Evolutionary conservation across 768 basidiomycete genomes (phyloP).

Genomic region (Mycena alexandri): DNA sequence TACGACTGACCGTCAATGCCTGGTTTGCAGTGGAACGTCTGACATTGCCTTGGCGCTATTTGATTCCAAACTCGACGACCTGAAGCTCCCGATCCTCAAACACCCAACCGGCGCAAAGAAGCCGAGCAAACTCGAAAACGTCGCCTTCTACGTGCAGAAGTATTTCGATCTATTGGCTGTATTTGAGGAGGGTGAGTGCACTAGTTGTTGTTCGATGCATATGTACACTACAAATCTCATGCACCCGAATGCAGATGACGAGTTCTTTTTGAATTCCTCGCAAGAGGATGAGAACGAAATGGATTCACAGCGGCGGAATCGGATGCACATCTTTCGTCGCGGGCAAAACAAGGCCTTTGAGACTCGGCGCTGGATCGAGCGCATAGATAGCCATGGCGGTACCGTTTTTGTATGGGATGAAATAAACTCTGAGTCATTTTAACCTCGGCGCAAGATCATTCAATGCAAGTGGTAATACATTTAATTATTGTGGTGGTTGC

Average conservation of each 20-base stretch:
- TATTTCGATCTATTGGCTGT: slow-evolving; percentile 68
- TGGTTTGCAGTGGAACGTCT: slow-evolving; percentile 14
- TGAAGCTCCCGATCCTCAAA: slow-evolving; percentile 63
- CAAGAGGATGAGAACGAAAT: slow-evolving; percentile 34
- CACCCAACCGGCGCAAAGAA: slow-evolving; percentile 39
- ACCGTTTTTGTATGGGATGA: slow-evolving; percentile 22
- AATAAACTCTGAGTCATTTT: too few species aligned
- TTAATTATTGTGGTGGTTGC: slow-evolving; percentile 23
- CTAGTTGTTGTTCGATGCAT: too few species aligned
- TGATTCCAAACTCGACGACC: slow-evolving; percentile 66
- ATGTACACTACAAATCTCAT: too few species aligned
- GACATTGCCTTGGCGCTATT: slow-evolving; percentile 63
- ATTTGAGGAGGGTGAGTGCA: slow-evolving; percentile 62
- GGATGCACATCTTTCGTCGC: slow-evolving; percentile 24
- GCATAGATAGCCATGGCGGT: slow-evolving; percentile 13
- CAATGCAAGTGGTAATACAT: slow-evolving; percentile 29
- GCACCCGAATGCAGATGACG: slow-evolving; percentile 12
- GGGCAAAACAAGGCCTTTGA: slow-evolving; percentile 6
- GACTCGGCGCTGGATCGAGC: slow-evolving; percentile 27
- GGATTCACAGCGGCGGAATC: slow-evolving; percentile 23
- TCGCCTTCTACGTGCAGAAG: slow-evolving; percentile 58
- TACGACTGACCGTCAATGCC: background rate
- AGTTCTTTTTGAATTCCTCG: slow-evolving; percentile 30
- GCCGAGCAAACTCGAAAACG: slow-evolving; percentile 48
- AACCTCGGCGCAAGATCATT: background rate